phyloP scores from a whole-genome alignment of 257 asterid species.

The Jasminum sambac region DNA sequence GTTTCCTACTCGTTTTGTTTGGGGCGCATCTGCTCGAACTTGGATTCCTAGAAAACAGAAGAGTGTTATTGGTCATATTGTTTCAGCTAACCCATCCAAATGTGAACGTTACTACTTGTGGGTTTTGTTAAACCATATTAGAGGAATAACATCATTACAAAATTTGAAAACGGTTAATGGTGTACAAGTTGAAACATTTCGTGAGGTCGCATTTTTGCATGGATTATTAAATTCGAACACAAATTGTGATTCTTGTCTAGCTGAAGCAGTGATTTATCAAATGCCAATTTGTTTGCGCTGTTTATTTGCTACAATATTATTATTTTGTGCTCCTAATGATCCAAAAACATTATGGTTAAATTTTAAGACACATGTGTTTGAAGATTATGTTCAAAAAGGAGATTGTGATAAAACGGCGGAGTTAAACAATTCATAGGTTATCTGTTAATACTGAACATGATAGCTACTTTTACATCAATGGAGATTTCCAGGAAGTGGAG shows the following conservation, averaged over 20 bases:
- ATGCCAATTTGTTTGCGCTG: background rate
- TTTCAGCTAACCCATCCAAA: background rate
- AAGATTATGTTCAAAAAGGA: too few relatives aligned
- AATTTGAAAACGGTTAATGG: background rate
- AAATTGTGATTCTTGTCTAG: background rate
- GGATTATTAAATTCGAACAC: background rate
- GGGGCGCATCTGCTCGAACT: background rate
- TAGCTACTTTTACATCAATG: too few relatives aligned
- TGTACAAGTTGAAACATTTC: background rate
- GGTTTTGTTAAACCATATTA: background rate
- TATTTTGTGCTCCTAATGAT: too few relatives aligned
- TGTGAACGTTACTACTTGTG: background rate
- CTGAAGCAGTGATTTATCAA: background rate
- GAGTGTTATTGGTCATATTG: background rate
- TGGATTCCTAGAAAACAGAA: background rate
- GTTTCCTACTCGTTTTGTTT: background rate
- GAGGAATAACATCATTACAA: background rate
- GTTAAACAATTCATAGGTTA: too few relatives aligned
- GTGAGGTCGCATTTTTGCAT: background rate
- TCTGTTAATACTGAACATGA: too few relatives aligned
- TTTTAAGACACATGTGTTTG: too few relatives aligned
- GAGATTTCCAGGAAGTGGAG: too few relatives aligned
- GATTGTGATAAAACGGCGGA: too few relatives aligned
- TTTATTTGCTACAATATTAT: background rate
- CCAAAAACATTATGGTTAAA: too few relatives aligned